Base-by-base conservation (phyloP, 2,329 filamentous ascomycete species). In the Cytospora chrysosperma region DNA sequence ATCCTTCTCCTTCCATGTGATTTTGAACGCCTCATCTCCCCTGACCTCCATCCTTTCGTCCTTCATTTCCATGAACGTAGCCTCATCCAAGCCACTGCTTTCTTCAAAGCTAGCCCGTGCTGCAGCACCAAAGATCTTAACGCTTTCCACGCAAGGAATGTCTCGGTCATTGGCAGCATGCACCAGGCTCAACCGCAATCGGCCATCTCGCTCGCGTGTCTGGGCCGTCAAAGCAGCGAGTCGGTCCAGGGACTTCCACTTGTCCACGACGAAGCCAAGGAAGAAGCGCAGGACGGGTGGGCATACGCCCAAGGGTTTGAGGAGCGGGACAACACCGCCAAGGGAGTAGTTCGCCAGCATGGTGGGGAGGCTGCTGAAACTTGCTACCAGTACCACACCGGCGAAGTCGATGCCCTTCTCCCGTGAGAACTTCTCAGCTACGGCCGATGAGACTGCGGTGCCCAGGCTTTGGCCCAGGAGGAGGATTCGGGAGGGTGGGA, bases 391-490 rank as follows among this genome's bases (percentile, higher is more conserved):
- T 26, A 97, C 80, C 2, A 96, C 81, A 19, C 90, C 90, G 0
- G 91, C 92, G 70, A 96, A 96, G 30, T 90, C 86, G 52, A 87
- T 79, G 5, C 81, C 83, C 60, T 79, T 77, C 57, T 79, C 71
- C 15, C 64, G 56, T 3, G 85, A 83, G 70, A 90, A 93, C 61
- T 86, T 83, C 70, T 96, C 88, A 1, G 86, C 88, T 1, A 91
- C 86, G 2, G 87, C 93, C 53, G 88, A 84, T 7, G 89, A 87
- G 1, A 97, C 91, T 0, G 91, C 93, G 0, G 94, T 97, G 27
- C 94, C 94, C 0, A 98, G 83, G 70, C 90, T 95, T 70, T 97
- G 93, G 21, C 93, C 94, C 3, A 96, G 79, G 30, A 97, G 80
- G 3, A 94, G 86, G 67, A 97, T 95, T 28, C 87, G 87, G 47